Conservation (phyloP, 2,329 filamentous ascomycete genomes). For the Botryotinia convoluta region DNA sequence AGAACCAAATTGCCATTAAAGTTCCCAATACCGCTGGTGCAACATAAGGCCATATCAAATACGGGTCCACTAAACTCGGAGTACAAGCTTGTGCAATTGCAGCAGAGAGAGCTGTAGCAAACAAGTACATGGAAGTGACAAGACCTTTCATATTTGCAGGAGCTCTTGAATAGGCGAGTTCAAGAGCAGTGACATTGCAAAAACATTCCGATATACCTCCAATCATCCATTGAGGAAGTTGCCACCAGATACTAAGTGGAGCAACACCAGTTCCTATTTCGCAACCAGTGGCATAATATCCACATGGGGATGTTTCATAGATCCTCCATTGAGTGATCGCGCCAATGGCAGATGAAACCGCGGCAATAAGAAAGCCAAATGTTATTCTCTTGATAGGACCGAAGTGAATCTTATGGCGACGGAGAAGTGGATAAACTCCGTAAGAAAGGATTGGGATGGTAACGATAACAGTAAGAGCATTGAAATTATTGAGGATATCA, state of each 20-base stretch:
- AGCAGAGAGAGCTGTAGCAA: slow-evolving; percentile 60
- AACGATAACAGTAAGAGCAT: slow-evolving; percentile 71
- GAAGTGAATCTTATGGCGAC: slow-evolving; percentile 61
- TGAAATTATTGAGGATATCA: slow-evolving; percentile 73
- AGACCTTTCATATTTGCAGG: slow-evolving; percentile 77
- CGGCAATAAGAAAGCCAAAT: slow-evolving; percentile 63
- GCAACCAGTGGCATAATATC: slow-evolving; percentile 40
- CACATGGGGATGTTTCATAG: slow-evolving; percentile 61
- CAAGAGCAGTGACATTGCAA: slow-evolving; percentile 59
- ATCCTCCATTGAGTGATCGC: slow-evolving; percentile 59
- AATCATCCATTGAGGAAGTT: slow-evolving; percentile 43
- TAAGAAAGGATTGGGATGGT: slow-evolving; percentile 69
- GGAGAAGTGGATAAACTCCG: slow-evolving; percentile 65
- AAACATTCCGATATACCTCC: slow-evolving; percentile 57
- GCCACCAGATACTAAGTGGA: slow-evolving; percentile 35
- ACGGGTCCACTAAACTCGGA: slow-evolving; percentile 50
- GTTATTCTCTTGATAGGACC: slow-evolving; percentile 74
- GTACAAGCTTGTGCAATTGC: slow-evolving; percentile 27
- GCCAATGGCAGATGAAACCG: slow-evolving; percentile 56
- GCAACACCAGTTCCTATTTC: slow-evolving; percentile 26
- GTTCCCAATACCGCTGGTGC: slow-evolving; percentile 60
- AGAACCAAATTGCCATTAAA: slow-evolving; percentile 61
- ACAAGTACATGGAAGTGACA: slow-evolving; percentile 65
- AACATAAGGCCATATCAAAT: slow-evolving; percentile 70
- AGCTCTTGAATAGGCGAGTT: slow-evolving; percentile 75